Evolutionary conservation across 1,284 basidiomycete genomes (phyloP).

Genomic region (Coniferiporia sulphurascens): DNA sequence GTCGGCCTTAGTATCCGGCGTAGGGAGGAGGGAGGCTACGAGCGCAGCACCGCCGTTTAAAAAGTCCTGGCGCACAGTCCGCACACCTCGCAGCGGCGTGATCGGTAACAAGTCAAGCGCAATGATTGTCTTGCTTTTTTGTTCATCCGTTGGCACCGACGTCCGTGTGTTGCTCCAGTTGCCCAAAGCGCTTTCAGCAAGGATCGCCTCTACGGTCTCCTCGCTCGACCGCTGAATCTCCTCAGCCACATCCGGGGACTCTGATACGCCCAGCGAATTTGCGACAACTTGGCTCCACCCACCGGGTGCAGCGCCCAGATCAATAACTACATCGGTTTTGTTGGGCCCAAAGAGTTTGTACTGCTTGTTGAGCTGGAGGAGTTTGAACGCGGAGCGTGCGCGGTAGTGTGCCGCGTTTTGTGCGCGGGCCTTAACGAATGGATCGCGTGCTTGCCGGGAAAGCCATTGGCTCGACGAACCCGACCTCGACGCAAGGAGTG

Average conservation of each 20-base stretch:
- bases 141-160: slow-evolving; percentile 1
- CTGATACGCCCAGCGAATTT: slow-evolving; percentile 44
- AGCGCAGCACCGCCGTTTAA: slow-evolving; percentile 48
- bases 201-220: slow-evolving; percentile 5
- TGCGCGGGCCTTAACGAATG: slow-evolving; percentile 60
- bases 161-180: slow-evolving; percentile 16
- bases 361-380: slow-evolving; percentile 62
- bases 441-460: slow-evolving; percentile 57
- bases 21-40: slow-evolving; percentile 44
- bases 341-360: slow-evolving; percentile 38
- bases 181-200: slow-evolving; percentile 13
- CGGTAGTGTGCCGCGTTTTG: slow-evolving; percentile 46
- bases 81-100: slow-evolving; percentile 60
- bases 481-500: slow-evolving; percentile 7
- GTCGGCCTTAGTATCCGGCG: slow-evolving; percentile 39
- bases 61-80: slow-evolving; percentile 71
- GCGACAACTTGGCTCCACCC: slow-evolving; percentile 86
- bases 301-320: slow-evolving; percentile 84
- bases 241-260: background rate
- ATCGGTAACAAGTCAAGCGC: slow-evolving; percentile 75
- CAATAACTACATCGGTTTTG: slow-evolving; percentile 60
- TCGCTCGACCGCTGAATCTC: background rate
- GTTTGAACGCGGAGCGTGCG: slow-evolving; percentile 83
- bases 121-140: slow-evolving; percentile 41
- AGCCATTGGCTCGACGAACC: slow-evolving; percentile 51